Conservation (phyloP, 2,329 filamentous ascomycete genomes). For the Pseudogymnoascus sp. region DNA sequence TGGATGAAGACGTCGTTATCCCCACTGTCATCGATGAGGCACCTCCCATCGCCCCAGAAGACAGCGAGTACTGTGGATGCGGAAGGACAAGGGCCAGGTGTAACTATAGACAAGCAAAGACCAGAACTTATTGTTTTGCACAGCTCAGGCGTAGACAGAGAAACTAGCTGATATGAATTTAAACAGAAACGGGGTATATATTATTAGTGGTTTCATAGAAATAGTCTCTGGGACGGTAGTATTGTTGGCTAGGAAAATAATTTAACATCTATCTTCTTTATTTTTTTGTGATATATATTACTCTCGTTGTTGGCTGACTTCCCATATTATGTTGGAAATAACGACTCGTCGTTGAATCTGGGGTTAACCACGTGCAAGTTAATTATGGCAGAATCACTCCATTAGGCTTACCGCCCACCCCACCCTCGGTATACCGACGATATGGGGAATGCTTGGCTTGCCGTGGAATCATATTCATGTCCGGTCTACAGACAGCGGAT, state of each 20-base stretch:
- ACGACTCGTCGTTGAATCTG: neutral
- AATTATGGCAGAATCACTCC: neutral
- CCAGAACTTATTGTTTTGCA: neutral
- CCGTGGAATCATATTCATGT: slow-evolving; percentile 4
- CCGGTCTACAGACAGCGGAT: neutral
- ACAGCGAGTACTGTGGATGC: neutral
- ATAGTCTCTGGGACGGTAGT: neutral
- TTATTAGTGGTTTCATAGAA: neutral
- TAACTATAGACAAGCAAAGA: neutral
- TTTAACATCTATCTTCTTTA: neutral
- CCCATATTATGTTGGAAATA: neutral
- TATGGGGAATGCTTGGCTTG: neutral
- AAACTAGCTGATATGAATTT: neutral
- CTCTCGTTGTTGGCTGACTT: neutral
- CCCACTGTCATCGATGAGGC: neutral
- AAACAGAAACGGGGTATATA: neutral
- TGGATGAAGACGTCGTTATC: neutral
- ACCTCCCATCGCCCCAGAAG: neutral
- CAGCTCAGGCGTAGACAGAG: neutral
- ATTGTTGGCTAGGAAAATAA: neutral
- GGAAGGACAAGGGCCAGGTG: neutral
- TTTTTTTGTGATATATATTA: neutral
- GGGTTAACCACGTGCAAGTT: neutral
- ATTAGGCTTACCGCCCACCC: neutral
- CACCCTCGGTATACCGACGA: slow-evolving; percentile 1